phyloP scores from a whole-genome alignment of 768 basidiomycete genomes.

The Cyathus striatus region DNA sequence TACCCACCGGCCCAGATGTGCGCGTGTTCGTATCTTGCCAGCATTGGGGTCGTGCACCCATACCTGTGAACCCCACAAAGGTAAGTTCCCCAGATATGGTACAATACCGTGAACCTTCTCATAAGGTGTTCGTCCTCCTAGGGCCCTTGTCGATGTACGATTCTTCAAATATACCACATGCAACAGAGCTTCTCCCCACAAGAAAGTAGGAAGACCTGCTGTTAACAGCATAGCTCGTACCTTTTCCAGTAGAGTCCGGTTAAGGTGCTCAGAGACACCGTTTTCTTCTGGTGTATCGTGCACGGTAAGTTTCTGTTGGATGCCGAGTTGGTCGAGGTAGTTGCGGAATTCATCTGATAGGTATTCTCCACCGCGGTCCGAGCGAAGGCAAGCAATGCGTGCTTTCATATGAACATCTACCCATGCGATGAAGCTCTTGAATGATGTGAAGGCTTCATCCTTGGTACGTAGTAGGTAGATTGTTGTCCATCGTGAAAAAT shows the following conservation, averaged over 20 bases:
- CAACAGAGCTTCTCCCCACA: conserved; percentile 18
- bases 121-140: conserved; percentile 18
- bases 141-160: conserved; percentile 15
- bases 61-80: conserved; percentile 17
- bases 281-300: conserved; percentile 31
- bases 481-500: conserved; percentile 10
- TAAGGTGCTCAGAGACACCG: conserved; percentile 29
- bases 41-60: conserved; percentile 8
- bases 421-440: conserved; percentile 21
- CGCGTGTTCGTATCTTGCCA: conserved; percentile 6
- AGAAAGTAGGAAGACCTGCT: conserved; percentile 10
- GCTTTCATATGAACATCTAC: conserved; percentile 18
- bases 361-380: conserved; percentile 34
- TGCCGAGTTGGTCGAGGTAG: conserved; percentile 24
- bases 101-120: conserved; percentile 13
- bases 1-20: conserved; percentile 10
- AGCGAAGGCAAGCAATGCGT: conserved; percentile 21
- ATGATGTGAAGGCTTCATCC: conserved; percentile 14
- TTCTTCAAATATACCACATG: conserved; percentile 20
- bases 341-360: conserved; percentile 17
- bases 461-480: conserved; percentile 17
- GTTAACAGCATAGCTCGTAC: conserved; percentile 14
- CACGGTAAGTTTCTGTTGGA: conserved; percentile 18
- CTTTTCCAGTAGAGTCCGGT: conserved; percentile 17
- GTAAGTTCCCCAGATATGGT: conserved; percentile 14